These are phyloP conservation scores for Micractinium sp. DNA, from an alignment of 139 green algal species.

Conservation along the genomic window DNA sequence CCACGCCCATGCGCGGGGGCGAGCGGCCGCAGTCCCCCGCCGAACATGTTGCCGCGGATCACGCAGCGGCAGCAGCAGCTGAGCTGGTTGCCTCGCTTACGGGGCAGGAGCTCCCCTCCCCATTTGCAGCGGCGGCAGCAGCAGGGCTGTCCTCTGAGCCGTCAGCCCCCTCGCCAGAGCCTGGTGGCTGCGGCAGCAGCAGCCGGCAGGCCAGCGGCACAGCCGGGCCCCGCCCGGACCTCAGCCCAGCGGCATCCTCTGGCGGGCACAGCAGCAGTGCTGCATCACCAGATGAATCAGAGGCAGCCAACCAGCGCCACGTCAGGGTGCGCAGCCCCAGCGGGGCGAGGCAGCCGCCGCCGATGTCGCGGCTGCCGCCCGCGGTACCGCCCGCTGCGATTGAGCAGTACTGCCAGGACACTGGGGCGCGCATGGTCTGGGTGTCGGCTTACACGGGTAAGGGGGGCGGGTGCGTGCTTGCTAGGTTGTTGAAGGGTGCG, in stretches of 20 bases:
- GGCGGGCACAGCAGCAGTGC: background rate
- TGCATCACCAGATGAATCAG: background rate
- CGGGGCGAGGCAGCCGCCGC: background rate
- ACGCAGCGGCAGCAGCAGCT: background rate
- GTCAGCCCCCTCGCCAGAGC: background rate
- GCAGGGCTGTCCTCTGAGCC: background rate
- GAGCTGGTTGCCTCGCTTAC: background rate
- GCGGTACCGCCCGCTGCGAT: constrained; percentile 6
- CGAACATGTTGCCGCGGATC: background rate
- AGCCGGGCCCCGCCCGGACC: background rate
- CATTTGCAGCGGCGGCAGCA: background rate
- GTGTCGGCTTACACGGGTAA: background rate
- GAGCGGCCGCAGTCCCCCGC: background rate
- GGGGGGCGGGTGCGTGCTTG: background rate
- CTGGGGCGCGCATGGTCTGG: background rate
- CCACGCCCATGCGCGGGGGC: background rate
- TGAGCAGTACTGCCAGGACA: background rate
- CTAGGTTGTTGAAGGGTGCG: too few relatives aligned
- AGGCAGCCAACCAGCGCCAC: background rate
- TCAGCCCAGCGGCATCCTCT: background rate
- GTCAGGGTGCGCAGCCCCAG: too few relatives aligned
- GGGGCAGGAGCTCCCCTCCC: background rate
- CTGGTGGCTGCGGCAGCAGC: background rate
- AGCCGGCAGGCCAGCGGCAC: background rate
- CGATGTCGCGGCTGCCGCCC: background rate